phyloP scores from a whole-genome alignment of 139 green algal species.

The Mesotaenium endlicherianum region DNA sequence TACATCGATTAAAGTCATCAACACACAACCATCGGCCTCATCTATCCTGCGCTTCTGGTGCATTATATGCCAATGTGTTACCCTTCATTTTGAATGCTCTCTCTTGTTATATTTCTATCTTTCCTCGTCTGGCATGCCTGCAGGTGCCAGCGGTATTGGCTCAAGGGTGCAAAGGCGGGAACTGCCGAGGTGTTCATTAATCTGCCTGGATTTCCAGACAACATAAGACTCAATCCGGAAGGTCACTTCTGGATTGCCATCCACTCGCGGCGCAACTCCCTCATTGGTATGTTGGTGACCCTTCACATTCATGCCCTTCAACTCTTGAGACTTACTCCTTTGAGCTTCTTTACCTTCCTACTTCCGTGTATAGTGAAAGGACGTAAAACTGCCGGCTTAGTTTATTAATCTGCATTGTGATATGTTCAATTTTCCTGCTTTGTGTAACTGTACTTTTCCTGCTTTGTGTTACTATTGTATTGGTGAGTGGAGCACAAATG shows the following conservation, averaged over 20 bases:
- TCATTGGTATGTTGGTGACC: slow-evolving; percentile 18
- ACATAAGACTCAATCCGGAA: slow-evolving; percentile 20
- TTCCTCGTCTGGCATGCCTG: too few species aligned
- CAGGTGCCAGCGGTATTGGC: slow-evolving; percentile 45
- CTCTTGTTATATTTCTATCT: too few species aligned
- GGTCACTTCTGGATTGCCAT: slow-evolving; percentile 44
- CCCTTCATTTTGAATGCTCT: too few species aligned
- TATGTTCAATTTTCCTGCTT: not conserved
- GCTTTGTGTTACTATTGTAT: not conserved
- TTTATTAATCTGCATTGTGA: not conserved
- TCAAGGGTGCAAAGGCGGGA: slow-evolving; percentile 45
- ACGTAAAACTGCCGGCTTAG: not conserved
- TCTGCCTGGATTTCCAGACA: slow-evolving; percentile 43
- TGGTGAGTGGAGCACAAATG: too few species aligned
- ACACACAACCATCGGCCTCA: too few species aligned
- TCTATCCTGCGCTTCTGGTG: too few species aligned
- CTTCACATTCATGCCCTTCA: not conserved
- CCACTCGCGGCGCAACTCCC: slow-evolving; percentile 14
- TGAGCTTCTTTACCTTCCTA: not conserved
- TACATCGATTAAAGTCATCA: too few species aligned
- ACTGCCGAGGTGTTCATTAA: slow-evolving; percentile 33
- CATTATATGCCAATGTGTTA: too few species aligned
- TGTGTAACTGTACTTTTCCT: not conserved
- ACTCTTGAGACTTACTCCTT: too few species aligned
- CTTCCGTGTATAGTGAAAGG: not conserved